Evolutionary conservation across 352 stramenopile genomes (phyloP).

Genomic region (Peronosclerospora sorghi): DNA sequence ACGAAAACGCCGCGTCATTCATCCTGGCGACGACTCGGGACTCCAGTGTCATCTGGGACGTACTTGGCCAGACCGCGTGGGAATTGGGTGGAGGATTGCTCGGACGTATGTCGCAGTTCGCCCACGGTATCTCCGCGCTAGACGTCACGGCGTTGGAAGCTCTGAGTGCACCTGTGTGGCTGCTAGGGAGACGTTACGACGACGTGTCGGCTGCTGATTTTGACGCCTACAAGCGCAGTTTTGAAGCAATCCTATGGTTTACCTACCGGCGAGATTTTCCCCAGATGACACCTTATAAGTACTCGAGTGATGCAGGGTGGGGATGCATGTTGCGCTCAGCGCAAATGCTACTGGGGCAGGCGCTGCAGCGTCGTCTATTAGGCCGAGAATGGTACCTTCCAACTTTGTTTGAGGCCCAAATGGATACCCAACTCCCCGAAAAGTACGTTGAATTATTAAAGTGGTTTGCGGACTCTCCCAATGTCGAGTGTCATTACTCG

Average conservation of each 20-base stretch:
- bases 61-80: slow-evolving; percentile 17
- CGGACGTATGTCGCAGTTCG: slow-evolving; percentile 67
- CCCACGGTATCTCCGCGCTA: slow-evolving; percentile 68
- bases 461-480: slow-evolving; percentile 81
- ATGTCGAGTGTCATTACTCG: slow-evolving; percentile 62
- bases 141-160: slow-evolving; percentile 30
- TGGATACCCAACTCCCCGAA: slow-evolving; percentile 23
- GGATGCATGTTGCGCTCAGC: slow-evolving; percentile 93
- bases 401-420: slow-evolving; percentile 15
- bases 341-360: slow-evolving; percentile 91
- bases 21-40: slow-evolving; percentile 13
- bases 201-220: slow-evolving; percentile 25
- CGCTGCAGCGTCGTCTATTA: slow-evolving; percentile 73
- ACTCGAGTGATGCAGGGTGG: slow-evolving; percentile 89
- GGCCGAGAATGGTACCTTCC: slow-evolving; percentile 37
- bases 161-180: slow-evolving; percentile 33
- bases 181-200: slow-evolving; percentile 31
- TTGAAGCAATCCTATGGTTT: slow-evolving; percentile 79
- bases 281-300: slow-evolving; percentile 78
- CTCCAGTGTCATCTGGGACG: slow-evolving; percentile 11
- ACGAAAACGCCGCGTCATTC: too few species aligned
- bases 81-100: slow-evolving; percentile 35
- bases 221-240: slow-evolving; percentile 39
- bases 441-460: slow-evolving; percentile 50
- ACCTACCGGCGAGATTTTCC: slow-evolving; percentile 86